phyloP scores from a whole-genome alignment of 2,329 filamentous ascomycete genomes.

The Phialocephala sp. region DNA sequence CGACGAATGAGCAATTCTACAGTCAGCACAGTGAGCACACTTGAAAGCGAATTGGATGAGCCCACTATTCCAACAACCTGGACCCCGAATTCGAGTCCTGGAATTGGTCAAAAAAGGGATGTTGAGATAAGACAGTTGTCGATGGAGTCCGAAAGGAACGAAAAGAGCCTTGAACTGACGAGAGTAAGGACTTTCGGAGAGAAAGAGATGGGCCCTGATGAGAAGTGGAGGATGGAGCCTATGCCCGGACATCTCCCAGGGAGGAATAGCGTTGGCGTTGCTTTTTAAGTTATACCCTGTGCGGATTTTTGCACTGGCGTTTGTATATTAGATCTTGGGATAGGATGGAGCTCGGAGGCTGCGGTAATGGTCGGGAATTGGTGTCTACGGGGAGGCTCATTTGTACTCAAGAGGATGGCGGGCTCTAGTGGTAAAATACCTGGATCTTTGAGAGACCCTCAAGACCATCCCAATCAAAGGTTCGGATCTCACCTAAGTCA shows the following conservation, averaged over 20 bases:
- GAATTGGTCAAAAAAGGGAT: slow-evolving; percentile 22
- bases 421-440: not conserved
- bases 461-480: not conserved
- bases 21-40: slow-evolving; percentile 55
- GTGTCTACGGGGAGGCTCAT: not conserved
- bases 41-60: slow-evolving; percentile 51
- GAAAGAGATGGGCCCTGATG: slow-evolving; percentile 33
- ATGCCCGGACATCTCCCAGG: slow-evolving; percentile 37
- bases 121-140: slow-evolving; percentile 23
- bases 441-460: not conserved
- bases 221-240: slow-evolving; percentile 48
- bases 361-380: not conserved
- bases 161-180: slow-evolving; percentile 36
- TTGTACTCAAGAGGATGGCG: not conserved
- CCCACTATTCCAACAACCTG: slow-evolving; percentile 55
- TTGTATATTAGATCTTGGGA: not conserved
- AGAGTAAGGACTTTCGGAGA: slow-evolving; percentile 36
- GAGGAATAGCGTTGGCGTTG: slow-evolving; percentile 52
- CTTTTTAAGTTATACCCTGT: slow-evolving; percentile 45
- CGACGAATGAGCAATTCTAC: slow-evolving; percentile 38
- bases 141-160: slow-evolving; percentile 27
- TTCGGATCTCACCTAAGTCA: not conserved
- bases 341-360: not conserved
- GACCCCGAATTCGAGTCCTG: slow-evolving; percentile 48
- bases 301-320: not conserved